Base-by-base conservation (phyloP, 441 rosid genomes). In the Biscutella laevigata region DNA sequence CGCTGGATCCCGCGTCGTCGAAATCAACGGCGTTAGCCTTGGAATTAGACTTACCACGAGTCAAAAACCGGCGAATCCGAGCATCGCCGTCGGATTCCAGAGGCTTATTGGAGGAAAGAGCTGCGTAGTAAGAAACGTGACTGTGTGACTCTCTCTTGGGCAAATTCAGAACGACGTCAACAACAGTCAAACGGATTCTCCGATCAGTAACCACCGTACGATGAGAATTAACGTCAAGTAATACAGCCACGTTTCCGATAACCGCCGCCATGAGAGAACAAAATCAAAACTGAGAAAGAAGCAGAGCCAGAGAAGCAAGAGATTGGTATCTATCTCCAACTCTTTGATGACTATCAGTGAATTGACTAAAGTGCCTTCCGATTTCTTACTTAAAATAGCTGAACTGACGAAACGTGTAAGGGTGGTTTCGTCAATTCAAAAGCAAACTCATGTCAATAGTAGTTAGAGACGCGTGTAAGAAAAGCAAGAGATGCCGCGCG, bases 231-330 rank as follows among this genome's bases (percentile, higher is more conserved):
- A 74, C 64, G 71, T 86, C 91, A 2, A 78, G 77, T 46, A 81
- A 56, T 22, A 81, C 37, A 37, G 89, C 81, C 26, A 81, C 57
- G 71, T 90, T 86, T 39, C 95, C 97, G 5, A 76, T 30, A 49
- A 83, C 83, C 33, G 74, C 77, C 19, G 90, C 90, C 90, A 83
- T 84, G 44, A 49, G 15, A 53, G 43, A 35, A 26, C 46, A 12
- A 44, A 16, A 7, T 34, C 46, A 46, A 15, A 41, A 42, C 51
- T n/a, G 37, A 63, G 62, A 41, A 19, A 39, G 24, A 62, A 58
- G 34, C 8, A 45, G 67, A 53, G 27, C 21, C 58, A 66, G 50
- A 64, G 24, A 14, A 36, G 26, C 57, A 4, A 42, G 37, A 57
- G 57, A 33, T 42, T 28, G n/a, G n/a, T n/a, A n/a, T n/a, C n/a